A percentile compares a stretch with the other conserved stretches of the same genome.
Conservation (phyloP, 768 basidiomycete species). For the Leccinum sublutescens region DNA sequence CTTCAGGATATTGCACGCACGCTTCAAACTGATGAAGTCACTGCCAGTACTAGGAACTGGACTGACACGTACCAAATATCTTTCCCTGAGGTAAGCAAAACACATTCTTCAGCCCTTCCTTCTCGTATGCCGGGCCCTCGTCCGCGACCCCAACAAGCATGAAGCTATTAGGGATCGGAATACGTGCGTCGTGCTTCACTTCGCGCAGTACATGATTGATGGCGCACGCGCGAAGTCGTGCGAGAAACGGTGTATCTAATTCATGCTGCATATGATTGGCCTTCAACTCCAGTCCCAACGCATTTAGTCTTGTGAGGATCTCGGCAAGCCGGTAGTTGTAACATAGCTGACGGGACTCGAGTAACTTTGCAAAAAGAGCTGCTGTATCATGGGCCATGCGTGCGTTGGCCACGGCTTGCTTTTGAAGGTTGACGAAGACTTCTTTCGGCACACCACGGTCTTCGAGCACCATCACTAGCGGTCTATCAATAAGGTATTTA, state of each 20-base stretch:
- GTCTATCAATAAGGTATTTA: slow-evolving; percentile 37
- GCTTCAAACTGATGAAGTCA: slow-evolving; percentile 35
- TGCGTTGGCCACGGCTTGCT: slow-evolving; percentile 52
- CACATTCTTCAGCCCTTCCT: slow-evolving; percentile 50
- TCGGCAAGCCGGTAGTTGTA: slow-evolving; percentile 46
- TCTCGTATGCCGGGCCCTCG: slow-evolving; percentile 66
- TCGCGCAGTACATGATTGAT: slow-evolving; percentile 65
- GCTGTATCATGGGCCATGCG: slow-evolving; percentile 61
- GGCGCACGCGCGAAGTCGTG: slow-evolving; percentile 55
- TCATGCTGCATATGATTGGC: slow-evolving; percentile 32
- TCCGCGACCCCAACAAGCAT: slow-evolving; percentile 81
- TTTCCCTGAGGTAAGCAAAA: slow-evolving; percentile 53
- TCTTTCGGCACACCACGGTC: slow-evolving; percentile 62
- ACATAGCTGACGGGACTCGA: slow-evolving; percentile 49
- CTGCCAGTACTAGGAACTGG: neutral
- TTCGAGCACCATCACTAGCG: slow-evolving; percentile 77
- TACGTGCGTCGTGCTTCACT: slow-evolving; percentile 74
- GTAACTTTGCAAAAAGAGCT: slow-evolving; percentile 43
- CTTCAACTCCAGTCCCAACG: slow-evolving; percentile 48
- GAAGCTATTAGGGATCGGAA: slow-evolving; percentile 65
- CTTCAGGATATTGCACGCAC: slow-evolving; percentile 54
- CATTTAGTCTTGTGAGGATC: slow-evolving; percentile 49
- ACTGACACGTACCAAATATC: slow-evolving; percentile 57
- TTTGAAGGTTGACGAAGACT: slow-evolving; percentile 62
- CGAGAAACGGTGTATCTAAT: slow-evolving; percentile 57